These are phyloP conservation scores for Barbatosphaeria neglecta DNA, from an alignment of 495 filamentous ascomycete species.

Conservation along the genomic window DNA sequence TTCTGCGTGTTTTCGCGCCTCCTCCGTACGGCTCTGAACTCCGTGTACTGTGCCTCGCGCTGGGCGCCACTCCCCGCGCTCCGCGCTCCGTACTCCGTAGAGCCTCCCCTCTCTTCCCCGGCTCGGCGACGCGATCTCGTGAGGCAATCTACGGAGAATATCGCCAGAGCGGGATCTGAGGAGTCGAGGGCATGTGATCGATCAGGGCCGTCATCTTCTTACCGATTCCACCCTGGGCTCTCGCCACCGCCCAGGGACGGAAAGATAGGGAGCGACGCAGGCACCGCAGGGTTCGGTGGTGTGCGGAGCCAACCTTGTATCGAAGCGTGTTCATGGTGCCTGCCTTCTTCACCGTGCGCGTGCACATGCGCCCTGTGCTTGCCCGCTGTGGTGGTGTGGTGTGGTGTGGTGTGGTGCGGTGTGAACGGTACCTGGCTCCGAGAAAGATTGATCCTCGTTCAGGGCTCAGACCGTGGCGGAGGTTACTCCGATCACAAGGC, in stretches of 20 bases:
- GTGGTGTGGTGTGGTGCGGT: neutral
- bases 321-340: too few species aligned
- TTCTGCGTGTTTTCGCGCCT: too few species aligned
- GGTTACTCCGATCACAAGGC: too few species aligned
- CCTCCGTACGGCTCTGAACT: too few species aligned
- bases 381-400: neutral
- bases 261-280: neutral
- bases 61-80: too few species aligned
- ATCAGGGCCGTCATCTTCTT: neutral
- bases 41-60: too few species aligned
- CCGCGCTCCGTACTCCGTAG: too few species aligned
- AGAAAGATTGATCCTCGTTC: too few species aligned
- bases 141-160: neutral
- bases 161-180: neutral
- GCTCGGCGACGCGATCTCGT: neutral
- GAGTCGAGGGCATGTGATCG: neutral
- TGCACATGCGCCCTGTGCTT: neutral
- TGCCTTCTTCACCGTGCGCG: neutral
- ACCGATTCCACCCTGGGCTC: neutral
- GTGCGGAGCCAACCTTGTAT: too few species aligned
- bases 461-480: too few species aligned
- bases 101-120: too few species aligned
- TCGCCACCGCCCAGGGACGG: neutral
- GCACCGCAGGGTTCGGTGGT: neutral
- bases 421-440: neutral